Evolutionary conservation across 805 yeast species (phyloP), one percentile per base, ranked within the genome.

Genomic region (Metschnikowia koreensis): DNA sequence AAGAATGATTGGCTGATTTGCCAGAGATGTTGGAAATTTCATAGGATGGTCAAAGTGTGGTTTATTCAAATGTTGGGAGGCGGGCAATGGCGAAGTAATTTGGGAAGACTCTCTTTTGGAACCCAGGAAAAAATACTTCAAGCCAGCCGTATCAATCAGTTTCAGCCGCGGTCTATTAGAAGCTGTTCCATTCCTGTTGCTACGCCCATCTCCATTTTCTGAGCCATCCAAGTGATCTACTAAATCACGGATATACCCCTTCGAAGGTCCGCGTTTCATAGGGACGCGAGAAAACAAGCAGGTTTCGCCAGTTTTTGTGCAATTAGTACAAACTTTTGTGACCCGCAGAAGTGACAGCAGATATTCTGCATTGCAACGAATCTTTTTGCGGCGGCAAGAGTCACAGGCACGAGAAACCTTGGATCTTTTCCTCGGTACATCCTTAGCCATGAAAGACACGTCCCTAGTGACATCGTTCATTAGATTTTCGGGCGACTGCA

Each of bases 361-460:
- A 51, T 78, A 76, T 27, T 76, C 76, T 22, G 87, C 89, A 64
- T 87, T 83, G 68, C 96, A 87, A 49, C 81, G 75, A 22, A 87
- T 77, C 63, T 87, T 87, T 66, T 86, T 86, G 43, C 87, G 75
- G 37, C 94, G 76, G 65, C 94, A 87, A 49, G 85, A 83, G 64
- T 87, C 96, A 64, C 96, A 87, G 1, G 93, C 94, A 48, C 96
- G 67, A 1, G 91, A 85, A 0, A 87, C 90, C 64, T 87, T 87
- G 8, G 86, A 77, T 51, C 92, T 61, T 61, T 86, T 85, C 46
- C 87, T 74, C 16, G 76, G 74, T 7, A 44, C 27, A 22, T 54
- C 58, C n/a, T 44, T 48, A 6, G 16, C 40, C 13, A 38, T 1
- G 22, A 48, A 44, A 9, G 47, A 37, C 10, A 13, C 28, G 11